phyloP scores from a whole-genome alignment of 441 rosid species.

The Populus hybrid region DNA sequence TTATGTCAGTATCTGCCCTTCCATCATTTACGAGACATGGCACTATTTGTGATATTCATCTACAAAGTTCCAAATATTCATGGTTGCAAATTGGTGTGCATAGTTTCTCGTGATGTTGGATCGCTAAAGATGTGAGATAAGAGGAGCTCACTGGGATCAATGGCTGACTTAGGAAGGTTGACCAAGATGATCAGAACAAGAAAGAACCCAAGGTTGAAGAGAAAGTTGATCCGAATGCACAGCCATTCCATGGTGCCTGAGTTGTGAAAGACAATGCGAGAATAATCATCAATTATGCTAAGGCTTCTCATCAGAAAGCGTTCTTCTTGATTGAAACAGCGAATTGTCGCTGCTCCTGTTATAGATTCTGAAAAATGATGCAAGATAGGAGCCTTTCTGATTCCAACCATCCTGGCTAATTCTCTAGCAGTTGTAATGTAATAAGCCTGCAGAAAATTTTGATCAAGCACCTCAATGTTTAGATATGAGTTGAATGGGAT shows the following conservation, averaged over 20 bases:
- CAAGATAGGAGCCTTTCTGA: slow-evolving; percentile 58
- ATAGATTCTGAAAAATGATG: slow-evolving; percentile 72
- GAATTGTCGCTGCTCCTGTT: slow-evolving; percentile 48
- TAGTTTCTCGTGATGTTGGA: slow-evolving; percentile 5
- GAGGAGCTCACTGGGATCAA: slow-evolving; percentile 53
- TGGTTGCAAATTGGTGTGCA: not conserved
- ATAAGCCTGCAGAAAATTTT: slow-evolving; percentile 36
- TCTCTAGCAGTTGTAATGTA: slow-evolving; percentile 66
- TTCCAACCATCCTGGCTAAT: slow-evolving; percentile 70
- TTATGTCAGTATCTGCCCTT: not conserved
- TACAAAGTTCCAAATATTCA: not conserved
- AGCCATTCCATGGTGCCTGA: slow-evolving; percentile 70
- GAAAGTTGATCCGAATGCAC: slow-evolving; percentile 53
- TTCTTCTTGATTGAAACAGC: slow-evolving; percentile 55
- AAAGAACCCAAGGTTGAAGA: slow-evolving; percentile 60
- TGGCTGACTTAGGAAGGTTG: slow-evolving; percentile 47
- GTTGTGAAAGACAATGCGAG: slow-evolving; percentile 56
- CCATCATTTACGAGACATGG: not conserved
- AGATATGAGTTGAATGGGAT: slow-evolving; percentile 1
- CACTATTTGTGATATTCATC: not conserved
- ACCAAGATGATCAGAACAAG: slow-evolving; percentile 53
- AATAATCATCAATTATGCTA: slow-evolving; percentile 46
- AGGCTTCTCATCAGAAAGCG: slow-evolving; percentile 40
- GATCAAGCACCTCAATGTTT: not conserved
- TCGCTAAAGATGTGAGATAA: not conserved